phyloP scores from a whole-genome alignment of 2,329 filamentous ascomycete genomes.

The Penicillium expansum region DNA sequence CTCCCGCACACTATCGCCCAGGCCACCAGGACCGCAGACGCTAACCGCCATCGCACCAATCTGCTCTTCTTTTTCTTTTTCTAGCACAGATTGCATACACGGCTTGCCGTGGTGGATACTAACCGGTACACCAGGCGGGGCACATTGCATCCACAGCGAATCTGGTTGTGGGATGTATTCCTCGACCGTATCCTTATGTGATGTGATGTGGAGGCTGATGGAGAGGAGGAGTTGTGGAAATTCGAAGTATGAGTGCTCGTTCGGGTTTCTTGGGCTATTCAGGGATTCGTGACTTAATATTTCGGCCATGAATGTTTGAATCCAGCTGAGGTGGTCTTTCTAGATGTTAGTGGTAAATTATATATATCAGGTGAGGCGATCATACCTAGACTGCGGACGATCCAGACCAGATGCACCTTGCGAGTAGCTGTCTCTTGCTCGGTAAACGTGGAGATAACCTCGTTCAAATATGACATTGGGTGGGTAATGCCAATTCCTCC shows the following conservation, averaged over 20 bases:
- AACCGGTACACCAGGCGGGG: constrained; percentile 27
- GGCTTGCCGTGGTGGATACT: constrained; percentile 29
- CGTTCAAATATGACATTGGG: constrained; percentile 34
- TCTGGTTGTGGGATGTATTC: constrained; percentile 24
- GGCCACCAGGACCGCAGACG: constrained; percentile 38
- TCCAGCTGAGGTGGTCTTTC: constrained; percentile 35
- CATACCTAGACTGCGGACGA: constrained; percentile 34
- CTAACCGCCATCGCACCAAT: constrained; percentile 38
- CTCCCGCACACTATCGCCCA: constrained; percentile 38
- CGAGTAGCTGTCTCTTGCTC: constrained; percentile 26
- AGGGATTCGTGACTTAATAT: constrained; percentile 30
- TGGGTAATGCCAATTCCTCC: constrained; percentile 41
- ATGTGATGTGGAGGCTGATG: constrained; percentile 31
- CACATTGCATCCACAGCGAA: constrained; percentile 27
- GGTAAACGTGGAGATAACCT: constrained; percentile 28
- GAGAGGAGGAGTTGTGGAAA: constrained; percentile 27
- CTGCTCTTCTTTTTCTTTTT: constrained; percentile 28
- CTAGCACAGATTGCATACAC: constrained; percentile 25
- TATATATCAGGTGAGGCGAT: not conserved
- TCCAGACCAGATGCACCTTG: constrained; percentile 33
- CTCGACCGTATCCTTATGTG: constrained; percentile 23
- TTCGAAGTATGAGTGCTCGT: constrained; percentile 27
- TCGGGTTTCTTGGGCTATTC: constrained; percentile 17
- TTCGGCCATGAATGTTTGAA: constrained; percentile 36
- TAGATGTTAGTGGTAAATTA: not conserved